A percentile compares a stretch with the other conserved stretches of the same genome.
phyloP scores from a whole-genome alignment of 768 basidiomycete genomes.

The Hygrocybe punicea region DNA sequence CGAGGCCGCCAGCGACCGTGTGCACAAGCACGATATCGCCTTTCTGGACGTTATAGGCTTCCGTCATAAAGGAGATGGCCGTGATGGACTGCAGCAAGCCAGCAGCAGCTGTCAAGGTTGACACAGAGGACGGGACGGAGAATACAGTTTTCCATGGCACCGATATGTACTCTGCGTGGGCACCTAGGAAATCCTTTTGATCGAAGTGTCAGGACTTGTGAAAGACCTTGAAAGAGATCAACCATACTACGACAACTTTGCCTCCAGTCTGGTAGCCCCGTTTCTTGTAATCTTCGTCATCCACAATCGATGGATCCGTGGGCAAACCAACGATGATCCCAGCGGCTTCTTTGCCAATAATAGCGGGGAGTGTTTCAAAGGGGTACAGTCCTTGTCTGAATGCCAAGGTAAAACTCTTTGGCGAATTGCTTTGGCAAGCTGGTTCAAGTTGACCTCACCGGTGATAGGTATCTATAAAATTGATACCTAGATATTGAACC shows the following conservation, averaged over 20 bases:
- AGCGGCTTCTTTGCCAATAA: slow-evolving; percentile 73
- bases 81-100: slow-evolving; percentile 75
- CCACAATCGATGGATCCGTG: slow-evolving; percentile 56
- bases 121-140: slow-evolving; percentile 61
- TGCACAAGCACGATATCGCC: slow-evolving; percentile 82
- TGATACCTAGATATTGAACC: slow-evolving; percentile 77
- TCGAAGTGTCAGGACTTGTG: neutral
- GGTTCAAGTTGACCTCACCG: slow-evolving; percentile 40
- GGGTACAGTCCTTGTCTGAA: slow-evolving; percentile 64
- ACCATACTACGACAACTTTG: slow-evolving; percentile 64
- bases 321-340: slow-evolving; percentile 77
- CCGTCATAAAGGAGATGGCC: slow-evolving; percentile 70
- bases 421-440: neutral
- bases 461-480: slow-evolving; percentile 85
- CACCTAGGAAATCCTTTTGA: slow-evolving; percentile 43
- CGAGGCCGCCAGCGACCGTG: slow-evolving; percentile 90
- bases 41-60: slow-evolving; percentile 79
- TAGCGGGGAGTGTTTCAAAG: slow-evolving; percentile 53
- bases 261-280: slow-evolving; percentile 66
- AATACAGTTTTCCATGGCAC: slow-evolving; percentile 59
- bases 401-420: neutral
- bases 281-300: slow-evolving; percentile 59
- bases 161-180: slow-evolving; percentile 71
- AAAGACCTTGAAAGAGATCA: neutral
- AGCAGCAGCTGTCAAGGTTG: slow-evolving; percentile 63